These are phyloP conservation scores for Citrus unshiu DNA, from an alignment of 345 rosid genomes.

Conservation along the genomic window DNA sequence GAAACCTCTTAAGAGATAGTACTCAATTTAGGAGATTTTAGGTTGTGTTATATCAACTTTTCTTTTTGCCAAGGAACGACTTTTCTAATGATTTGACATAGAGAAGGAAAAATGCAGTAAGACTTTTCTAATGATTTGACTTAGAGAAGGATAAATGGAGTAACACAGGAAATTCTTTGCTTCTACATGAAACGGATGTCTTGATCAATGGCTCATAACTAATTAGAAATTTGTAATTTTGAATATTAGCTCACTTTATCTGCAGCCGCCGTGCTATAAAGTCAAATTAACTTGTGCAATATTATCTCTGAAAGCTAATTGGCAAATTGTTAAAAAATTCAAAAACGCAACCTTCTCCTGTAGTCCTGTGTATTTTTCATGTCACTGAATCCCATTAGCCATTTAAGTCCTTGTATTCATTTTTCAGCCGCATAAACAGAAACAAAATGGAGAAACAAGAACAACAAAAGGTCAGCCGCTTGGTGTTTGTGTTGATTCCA, in stretches of 20 bases:
- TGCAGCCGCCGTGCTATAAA: neutral
- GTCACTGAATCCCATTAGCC: neutral
- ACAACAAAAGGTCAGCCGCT: neutral
- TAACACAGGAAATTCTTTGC: neutral
- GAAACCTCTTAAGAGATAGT: too few relatives aligned
- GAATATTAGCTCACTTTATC: neutral
- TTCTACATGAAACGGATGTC: neutral
- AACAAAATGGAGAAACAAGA: neutral
- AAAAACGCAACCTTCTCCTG: neutral
- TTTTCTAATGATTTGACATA: neutral
- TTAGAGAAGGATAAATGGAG: neutral
- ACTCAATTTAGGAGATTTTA: neutral
- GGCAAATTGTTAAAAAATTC: too few relatives aligned
- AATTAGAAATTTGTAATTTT: neutral
- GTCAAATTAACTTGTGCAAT: neutral
- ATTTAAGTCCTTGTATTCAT: neutral
- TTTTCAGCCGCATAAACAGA: neutral
- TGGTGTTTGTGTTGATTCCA: conserved; percentile 32
- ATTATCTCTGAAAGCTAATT: neutral
- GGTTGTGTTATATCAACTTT: too few relatives aligned
- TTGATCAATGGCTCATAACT: neutral
- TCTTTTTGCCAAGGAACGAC: too few relatives aligned
- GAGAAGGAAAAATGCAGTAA: neutral
- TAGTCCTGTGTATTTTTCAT: neutral
- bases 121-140: neutral